These are phyloP conservation scores for Cinnamomum chago DNA, from an alignment of 164 flowering plant species.

Conservation along the genomic window DNA sequence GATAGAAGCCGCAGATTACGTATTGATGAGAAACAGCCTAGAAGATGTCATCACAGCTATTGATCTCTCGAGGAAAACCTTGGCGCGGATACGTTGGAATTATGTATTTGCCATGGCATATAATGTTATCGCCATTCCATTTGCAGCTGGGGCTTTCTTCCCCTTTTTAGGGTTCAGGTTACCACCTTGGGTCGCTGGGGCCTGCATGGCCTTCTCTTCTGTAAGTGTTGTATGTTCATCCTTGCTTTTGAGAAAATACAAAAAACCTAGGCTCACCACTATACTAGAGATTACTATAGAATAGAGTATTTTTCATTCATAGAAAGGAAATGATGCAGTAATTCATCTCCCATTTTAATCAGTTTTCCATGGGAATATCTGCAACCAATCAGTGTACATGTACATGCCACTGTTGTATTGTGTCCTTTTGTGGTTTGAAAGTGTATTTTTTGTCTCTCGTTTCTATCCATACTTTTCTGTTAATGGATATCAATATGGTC, in stretches of 20 bases:
- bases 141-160: conserved; percentile 90
- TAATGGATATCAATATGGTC: too few relatives aligned
- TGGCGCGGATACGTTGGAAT: conserved; percentile 70
- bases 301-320: conserved; percentile 21
- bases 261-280: conserved; percentile 83
- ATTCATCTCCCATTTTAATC: not conserved
- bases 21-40: conserved; percentile 83
- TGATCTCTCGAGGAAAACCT: conserved; percentile 87
- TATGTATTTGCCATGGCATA: conserved; percentile 94
- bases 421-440: not conserved
- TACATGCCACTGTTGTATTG: not conserved
- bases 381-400: not conserved
- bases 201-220: conserved; percentile 97
- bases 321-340: not conserved
- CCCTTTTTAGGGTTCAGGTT: conserved; percentile 55
- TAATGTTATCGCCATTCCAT: conserved; percentile 79
- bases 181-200: conserved; percentile 99
- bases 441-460: too few relatives aligned
- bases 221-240: conserved; percentile 99
- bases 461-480: too few relatives aligned
- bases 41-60: conserved; percentile 96
- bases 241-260: conserved; percentile 79
- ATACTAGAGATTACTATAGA: conserved; percentile 83
- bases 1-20: conserved; percentile 97
- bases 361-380: not conserved